Base-by-base conservation (phyloP, 495 filamentous ascomycete species). In the Ramalina intermedia region DNA sequence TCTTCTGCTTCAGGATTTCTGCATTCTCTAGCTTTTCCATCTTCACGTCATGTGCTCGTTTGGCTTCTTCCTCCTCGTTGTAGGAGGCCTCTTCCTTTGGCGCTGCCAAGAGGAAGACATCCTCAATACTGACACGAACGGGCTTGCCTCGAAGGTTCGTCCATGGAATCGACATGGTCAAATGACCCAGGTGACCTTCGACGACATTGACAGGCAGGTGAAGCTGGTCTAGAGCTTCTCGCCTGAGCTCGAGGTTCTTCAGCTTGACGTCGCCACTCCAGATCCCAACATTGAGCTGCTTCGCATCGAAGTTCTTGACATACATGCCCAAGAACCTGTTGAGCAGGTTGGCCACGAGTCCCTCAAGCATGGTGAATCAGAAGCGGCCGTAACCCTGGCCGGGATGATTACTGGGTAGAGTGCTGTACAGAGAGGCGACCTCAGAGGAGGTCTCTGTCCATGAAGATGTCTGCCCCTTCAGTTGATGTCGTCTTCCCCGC, bases 251-350 rank as follows among this genome's bases (percentile, higher is more conserved):
- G 37, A 98, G 81, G 53, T 96, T 81, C 35, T 80, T 80, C 24
- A 98, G 74, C 65, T 88, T 89, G 60, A 96, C 90, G 68, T 98
- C 90, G 47, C 93, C 93, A 6, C 84, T 90, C 91, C 90, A 98
- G 55, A 96, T 96, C 48, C 91, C 91, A 49, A 96, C 86, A 60
- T 96, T 96, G 42, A 98, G 75, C 69, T 98, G 91, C 55, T 81
- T 85, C 17, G 89, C 82, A 63, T 98, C 90, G 61, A 98, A 96
- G 65, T 98, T 98, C 73, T 91, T 88, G 62, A 98, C 87, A 69
- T 96, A 96, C 80, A 96, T 95, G 70, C 93, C 93, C 78, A 98
- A 67, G 68, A 96, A 95, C 67, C 93, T 85, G 69, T 98, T 98
- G 59, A 98, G 81, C 69, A 98, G 72, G 64, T 87, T 93, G 55